Conservation (phyloP, 2,329 filamentous ascomycete species). For the Curvularia lunata region DNA sequence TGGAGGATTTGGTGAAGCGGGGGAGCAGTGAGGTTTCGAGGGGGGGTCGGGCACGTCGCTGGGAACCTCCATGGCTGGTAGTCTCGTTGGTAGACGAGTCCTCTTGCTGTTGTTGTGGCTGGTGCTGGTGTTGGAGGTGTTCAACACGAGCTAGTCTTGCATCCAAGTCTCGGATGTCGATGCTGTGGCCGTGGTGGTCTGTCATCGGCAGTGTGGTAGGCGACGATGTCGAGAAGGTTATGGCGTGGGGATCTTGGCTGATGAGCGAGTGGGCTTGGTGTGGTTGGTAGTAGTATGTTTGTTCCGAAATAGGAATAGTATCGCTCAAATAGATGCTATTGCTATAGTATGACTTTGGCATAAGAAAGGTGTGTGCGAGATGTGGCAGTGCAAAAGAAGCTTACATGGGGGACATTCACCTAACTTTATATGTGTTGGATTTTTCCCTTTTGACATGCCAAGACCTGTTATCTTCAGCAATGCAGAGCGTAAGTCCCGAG, state of each 20-base stretch:
- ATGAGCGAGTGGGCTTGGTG: slow-evolving; percentile 4
- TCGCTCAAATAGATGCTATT: neutral
- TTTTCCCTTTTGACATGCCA: neutral
- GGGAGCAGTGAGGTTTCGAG: slow-evolving; percentile 25
- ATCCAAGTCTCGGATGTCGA: slow-evolving; percentile 16
- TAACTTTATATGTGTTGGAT: slow-evolving; percentile 21
- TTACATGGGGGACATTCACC: neutral
- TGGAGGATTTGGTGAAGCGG: slow-evolving; percentile 37
- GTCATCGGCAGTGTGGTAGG: slow-evolving; percentile 38
- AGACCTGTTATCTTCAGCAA: neutral
- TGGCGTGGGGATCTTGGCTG: slow-evolving; percentile 10
- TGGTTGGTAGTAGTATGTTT: neutral
- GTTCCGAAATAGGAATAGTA: no score
- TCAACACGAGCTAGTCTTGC: neutral
- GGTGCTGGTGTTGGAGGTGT: neutral
- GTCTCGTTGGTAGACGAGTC: neutral
- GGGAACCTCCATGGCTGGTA: slow-evolving; percentile 1
- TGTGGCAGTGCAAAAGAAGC: slow-evolving; percentile 11
- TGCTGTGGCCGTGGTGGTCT: slow-evolving; percentile 29
- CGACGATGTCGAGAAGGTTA: slow-evolving; percentile 10
- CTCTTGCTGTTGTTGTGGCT: neutral
- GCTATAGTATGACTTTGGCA: neutral
- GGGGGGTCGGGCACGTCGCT: slow-evolving; percentile 38
- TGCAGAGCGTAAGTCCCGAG: neutral
- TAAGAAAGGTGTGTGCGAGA: neutral